phyloP scores from a whole-genome alignment of 192 early-diverging fungal genomes.

The Dispira parvispora region DNA sequence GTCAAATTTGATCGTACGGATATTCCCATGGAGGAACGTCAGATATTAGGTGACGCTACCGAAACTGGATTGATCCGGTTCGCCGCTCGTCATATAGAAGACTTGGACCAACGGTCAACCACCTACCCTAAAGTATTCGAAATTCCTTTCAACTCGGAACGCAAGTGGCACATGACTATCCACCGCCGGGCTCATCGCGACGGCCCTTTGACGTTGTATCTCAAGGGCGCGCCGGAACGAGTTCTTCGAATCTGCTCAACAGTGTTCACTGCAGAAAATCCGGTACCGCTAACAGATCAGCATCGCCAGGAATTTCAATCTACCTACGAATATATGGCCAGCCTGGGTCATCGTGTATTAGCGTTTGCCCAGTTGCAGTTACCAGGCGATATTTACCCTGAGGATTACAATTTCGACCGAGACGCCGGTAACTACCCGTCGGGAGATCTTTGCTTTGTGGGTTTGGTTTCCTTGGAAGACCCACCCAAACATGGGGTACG shows the following conservation, averaged over 20 bases:
- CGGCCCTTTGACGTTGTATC: constrained; percentile 57
- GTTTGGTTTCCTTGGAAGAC: constrained; percentile 82
- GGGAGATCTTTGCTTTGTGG: constrained; percentile 54
- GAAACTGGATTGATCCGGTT: constrained; percentile 81
- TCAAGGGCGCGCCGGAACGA: constrained; percentile 94
- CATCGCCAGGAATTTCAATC: constrained; percentile 50
- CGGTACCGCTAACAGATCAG: constrained; percentile 44
- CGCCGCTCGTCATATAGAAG: constrained; percentile 47
- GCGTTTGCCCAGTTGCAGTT: constrained; percentile 76
- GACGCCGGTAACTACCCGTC: constrained; percentile 24
- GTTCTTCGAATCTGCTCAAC: constrained; percentile 67
- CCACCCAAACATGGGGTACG: constrained; percentile 98
- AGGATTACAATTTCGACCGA: constrained; percentile 56
- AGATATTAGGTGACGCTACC: constrained; percentile 85
- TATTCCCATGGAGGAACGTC: constrained; percentile 64
- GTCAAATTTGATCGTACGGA: constrained; percentile 83
- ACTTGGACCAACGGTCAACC: constrained; percentile 56
- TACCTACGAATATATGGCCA: constrained; percentile 79
- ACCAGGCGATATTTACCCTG: constrained; percentile 50
- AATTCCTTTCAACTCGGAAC: constrained; percentile 89
- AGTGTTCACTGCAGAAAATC: constrained; percentile 36
- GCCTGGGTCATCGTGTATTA: constrained; percentile 82
- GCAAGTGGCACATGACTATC: constrained; percentile 89
- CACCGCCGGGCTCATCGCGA: constrained; percentile 54
- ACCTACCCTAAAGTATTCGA: constrained; percentile 80